Conservation (phyloP, 176 grass and related monocot genomes). For the Ananas comosus region DNA sequence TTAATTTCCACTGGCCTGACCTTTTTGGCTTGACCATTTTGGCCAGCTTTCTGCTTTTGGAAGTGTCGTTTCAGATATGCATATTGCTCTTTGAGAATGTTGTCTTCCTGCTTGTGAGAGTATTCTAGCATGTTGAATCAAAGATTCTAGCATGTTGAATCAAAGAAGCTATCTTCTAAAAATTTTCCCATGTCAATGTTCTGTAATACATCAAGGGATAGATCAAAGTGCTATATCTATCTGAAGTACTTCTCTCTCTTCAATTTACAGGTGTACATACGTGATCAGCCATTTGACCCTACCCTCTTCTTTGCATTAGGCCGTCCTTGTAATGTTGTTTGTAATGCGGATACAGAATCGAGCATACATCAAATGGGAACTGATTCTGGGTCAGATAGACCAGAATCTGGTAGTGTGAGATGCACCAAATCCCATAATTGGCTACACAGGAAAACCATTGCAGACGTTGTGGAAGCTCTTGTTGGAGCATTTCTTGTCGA, state of each 20-base stretch:
- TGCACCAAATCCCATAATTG: slow-evolving; percentile 85
- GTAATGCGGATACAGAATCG: slow-evolving; percentile 44
- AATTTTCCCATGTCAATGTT: not conserved
- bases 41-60: not conserved
- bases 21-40: not conserved
- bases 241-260: slow-evolving; percentile 2
- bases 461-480: slow-evolving; percentile 93
- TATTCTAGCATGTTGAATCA: not conserved
- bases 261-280: slow-evolving; percentile 69
- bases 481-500: slow-evolving; percentile 84
- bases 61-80: not conserved
- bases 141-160: not conserved
- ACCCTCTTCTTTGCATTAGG: slow-evolving; percentile 77
- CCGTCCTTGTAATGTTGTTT: slow-evolving; percentile 69
- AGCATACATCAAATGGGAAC: slow-evolving; percentile 46
- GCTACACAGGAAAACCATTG: slow-evolving; percentile 80
- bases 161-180: not conserved
- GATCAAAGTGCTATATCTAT: not conserved
- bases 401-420: slow-evolving; percentile 33
- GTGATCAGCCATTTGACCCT: slow-evolving; percentile 70
- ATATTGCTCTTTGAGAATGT: not conserved
- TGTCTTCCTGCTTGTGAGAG: not conserved
- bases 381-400: slow-evolving; percentile 19
- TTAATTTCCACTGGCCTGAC: no score
- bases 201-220: no score